phyloP scores from a whole-genome alignment of 495 filamentous ascomycete species.

The Aspergillus asperescens region DNA sequence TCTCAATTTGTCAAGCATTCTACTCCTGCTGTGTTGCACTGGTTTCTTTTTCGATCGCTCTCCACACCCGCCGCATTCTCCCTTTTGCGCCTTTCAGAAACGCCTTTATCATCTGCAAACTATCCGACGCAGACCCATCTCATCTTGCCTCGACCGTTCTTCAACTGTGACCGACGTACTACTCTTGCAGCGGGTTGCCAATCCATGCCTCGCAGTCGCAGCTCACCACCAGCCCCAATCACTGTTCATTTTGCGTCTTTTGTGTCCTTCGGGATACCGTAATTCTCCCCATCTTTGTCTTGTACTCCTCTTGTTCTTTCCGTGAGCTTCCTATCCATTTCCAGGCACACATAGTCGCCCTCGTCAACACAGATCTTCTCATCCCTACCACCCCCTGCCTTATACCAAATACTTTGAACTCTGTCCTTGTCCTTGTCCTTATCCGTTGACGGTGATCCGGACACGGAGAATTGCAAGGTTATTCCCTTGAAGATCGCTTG shows the following conservation, averaged over 20 bases:
- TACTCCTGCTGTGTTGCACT: background rate
- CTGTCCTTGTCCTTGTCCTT: conserved; percentile 2
- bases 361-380: background rate
- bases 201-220: conserved; percentile 11
- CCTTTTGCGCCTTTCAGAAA: conserved; percentile 1
- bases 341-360: background rate
- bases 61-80: background rate
- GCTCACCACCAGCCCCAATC: background rate
- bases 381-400: conserved; percentile 9
- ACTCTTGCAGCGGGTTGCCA: conserved; percentile 8
- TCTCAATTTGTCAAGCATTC: background rate
- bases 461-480: conserved; percentile 10
- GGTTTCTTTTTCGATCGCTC: conserved; percentile 7
- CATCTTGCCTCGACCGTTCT: conserved; percentile 1
- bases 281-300: background rate
- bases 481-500: conserved; percentile 7
- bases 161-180: conserved; percentile 3
- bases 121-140: conserved; percentile 4
- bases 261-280: conserved; percentile 5
- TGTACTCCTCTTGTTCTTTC: background rate
- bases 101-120: conserved; percentile 3
- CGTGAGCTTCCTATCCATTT: background rate
- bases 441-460: conserved; percentile 13
- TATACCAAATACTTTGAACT: background rate
- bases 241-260: conserved; percentile 4